Base-by-base conservation (phyloP, 164 flowering plant genomes). In the Umbilicus rupestris region DNA sequence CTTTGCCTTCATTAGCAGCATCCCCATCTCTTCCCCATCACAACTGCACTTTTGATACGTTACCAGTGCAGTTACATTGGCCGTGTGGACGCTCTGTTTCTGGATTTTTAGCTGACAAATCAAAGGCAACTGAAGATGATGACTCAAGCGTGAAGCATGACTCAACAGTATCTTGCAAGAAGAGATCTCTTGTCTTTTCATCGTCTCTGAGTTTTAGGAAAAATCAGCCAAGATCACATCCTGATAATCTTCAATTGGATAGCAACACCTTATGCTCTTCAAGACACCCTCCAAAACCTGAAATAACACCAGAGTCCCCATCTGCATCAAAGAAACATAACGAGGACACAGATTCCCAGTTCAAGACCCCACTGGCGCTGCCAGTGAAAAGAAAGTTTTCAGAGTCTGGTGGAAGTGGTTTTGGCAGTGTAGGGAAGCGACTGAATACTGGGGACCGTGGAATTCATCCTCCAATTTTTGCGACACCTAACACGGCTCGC, bases 331-430 rank as follows among this genome's bases (percentile, higher is more conserved):
- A 52, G 41, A 85, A 71, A 65, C 58, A 76, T n/a, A 72, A 33
- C 65, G 49, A 66, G 50, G 89, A 87, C 65, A 12, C 64, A 19
- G 96, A 85, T 5, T 66, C 74, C 49, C 83, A 74, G 64, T 72
- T 64, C 42, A 91, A 83, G 78, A 89, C 96, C 52, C 97, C 99
- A 19, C 73, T 88, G 55, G 30, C 77, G 28, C 66, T 94, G 73
- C 96, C 92, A 50, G 68, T 83, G 87, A 94, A 94, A 75, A 79
- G 99, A 39, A 94, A 92, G 69, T 66, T 81, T 19, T 78, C 78
- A 17, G 99, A 94, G 19, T 47, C 72, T n/a, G 87, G 79, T 73
- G 97, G 86, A 65, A 24, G 33, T 50, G 85, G 79, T 17, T 67
- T 66, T 35, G 62, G 79, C 46, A 63, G 85, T 37, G 78, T 84